Percentiles rank a stretch among this genome's conserved stretches.
Conservation (phyloP, 805 yeast species). For the Grigorovia jiainica region DNA sequence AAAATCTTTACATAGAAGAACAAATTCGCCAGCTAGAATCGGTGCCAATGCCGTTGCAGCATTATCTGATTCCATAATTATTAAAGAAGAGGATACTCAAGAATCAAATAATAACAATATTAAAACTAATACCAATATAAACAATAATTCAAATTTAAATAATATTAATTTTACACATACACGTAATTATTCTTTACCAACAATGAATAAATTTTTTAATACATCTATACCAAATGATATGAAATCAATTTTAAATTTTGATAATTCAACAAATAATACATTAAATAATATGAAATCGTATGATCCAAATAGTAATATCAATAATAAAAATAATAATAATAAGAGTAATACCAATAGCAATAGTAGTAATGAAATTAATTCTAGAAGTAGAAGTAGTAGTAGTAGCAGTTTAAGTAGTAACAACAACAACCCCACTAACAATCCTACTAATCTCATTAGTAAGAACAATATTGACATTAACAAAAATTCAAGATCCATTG, state of each 20-base stretch:
- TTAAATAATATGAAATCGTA: not conserved
- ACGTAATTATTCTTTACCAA: constrained; percentile 18
- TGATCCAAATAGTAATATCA: not conserved
- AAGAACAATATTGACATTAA: not conserved
- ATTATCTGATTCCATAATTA: constrained; percentile 21
- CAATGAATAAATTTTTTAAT: constrained; percentile 7
- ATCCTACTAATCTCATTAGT: no score
- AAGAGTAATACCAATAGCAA: not conserved
- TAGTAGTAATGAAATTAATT: not conserved
- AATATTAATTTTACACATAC: constrained; percentile 5
- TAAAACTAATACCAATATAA: not conserved
- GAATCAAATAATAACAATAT: not conserved
- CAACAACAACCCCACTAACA: not conserved
- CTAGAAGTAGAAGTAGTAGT: not conserved
- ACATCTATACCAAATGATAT: constrained; percentile 8
- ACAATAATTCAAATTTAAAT: not conserved
- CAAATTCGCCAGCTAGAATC: constrained; percentile 58
- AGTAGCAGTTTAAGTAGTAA: not conserved
- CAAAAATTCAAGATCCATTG: not conserved
- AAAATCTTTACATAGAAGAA: constrained; percentile 26
- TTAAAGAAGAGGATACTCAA: constrained; percentile 20
- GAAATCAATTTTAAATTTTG: constrained; percentile 18
- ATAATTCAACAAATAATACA: not conserved
- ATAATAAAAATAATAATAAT: not conserved
- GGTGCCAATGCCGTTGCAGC: constrained; percentile 67